phyloP scores from a whole-genome alignment of 2,329 filamentous ascomycete genomes.

The Calonectria pseudoturangicola region DNA sequence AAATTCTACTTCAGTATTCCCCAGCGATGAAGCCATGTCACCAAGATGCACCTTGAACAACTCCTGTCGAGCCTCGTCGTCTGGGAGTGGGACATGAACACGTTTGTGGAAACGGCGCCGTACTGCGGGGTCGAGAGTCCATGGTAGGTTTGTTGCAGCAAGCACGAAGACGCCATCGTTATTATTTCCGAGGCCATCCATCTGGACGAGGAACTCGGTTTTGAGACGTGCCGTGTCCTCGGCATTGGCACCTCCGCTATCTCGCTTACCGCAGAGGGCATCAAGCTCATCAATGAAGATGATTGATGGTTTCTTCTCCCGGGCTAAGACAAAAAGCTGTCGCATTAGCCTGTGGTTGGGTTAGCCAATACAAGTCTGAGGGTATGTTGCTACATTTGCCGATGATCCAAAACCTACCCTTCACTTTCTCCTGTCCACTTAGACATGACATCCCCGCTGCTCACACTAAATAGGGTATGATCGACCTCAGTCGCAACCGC shows the following conservation, averaged over 20 bases:
- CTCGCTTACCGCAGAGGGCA: slow-evolving; percentile 34
- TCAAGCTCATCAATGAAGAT: slow-evolving; percentile 43
- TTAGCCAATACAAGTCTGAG: background rate
- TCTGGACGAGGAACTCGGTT: slow-evolving; percentile 40
- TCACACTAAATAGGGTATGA: slow-evolving; percentile 36
- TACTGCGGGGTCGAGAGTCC: slow-evolving; percentile 36
- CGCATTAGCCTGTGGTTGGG: slow-evolving; percentile 25
- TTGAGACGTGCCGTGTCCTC: slow-evolving; percentile 36
- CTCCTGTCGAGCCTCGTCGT: slow-evolving; percentile 25
- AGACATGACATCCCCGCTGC: slow-evolving; percentile 33
- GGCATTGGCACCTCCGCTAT: background rate
- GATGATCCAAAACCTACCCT: slow-evolving; percentile 20
- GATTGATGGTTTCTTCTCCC: slow-evolving; percentile 42
- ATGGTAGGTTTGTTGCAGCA: slow-evolving; percentile 38
- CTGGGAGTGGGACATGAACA: slow-evolving; percentile 39
- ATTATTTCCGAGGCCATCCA: slow-evolving; percentile 35
- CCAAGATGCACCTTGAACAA: slow-evolving; percentile 40
- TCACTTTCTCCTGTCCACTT: slow-evolving; percentile 37
- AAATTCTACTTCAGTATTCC: background rate
- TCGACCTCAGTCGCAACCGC: slow-evolving; percentile 38
- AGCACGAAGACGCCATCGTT: slow-evolving; percentile 40
- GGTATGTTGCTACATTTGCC: too few species aligned
- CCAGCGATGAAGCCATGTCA: slow-evolving; percentile 19
- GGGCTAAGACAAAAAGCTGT: slow-evolving; percentile 36
- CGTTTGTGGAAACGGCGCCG: slow-evolving; percentile 39